Evolutionary conservation across 75 land plant species (phyloP), one percentile per base, ranked within the genome.

Genomic region (Larix kaempferi): DNA sequence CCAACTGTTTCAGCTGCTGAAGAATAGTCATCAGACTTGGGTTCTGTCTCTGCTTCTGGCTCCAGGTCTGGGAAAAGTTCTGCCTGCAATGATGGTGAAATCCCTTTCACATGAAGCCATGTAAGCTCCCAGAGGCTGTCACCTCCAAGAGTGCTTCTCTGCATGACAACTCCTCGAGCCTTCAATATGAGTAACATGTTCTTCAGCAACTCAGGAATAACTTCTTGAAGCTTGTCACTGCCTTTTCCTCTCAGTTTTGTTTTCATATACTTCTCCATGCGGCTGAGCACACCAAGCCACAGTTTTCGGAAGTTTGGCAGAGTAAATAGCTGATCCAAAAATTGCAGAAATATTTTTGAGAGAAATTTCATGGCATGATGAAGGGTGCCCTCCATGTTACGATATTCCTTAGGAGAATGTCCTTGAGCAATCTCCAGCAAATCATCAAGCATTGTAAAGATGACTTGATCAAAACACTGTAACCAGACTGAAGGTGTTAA

Each of bases 71-170:
- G 91, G 59, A 94, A 91, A 2, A 92, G 78, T 55, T 94, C 93
- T 12, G 93, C 80, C 74, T 89, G 93, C 76, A 96, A 77, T 13
- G 89, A 80, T 26, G 93, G 90, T 8, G 88, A 83, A 69, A 97
- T 91, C 59, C 83, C 87, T 35, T 95, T 90, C 66, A 91, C 88
- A 78, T 95, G 95, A 60, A 89, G 84, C 98, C 98, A 97, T 66
- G 99, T 97, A 35, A 91, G 87, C 78, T 97, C 98, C 99, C 99
- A 97, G 74, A 97, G 76, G 77, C 91, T 87, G 81, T 97, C 98
- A 54, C 94, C 92, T 35, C 94, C 93, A 19, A 93, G 75, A 14
- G 98, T 87, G 80, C 88, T 89, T 52, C 88, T 80, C 74, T 84
- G 95, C 52, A 90, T 77, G 78, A 80, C 33, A 80, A 88, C 33